Percentiles rank a stretch among this genome's conserved stretches.
phyloP scores from a whole-genome alignment of 228 moss, liverwort and hornwort species.

The Sphagnum fallax region DNA sequence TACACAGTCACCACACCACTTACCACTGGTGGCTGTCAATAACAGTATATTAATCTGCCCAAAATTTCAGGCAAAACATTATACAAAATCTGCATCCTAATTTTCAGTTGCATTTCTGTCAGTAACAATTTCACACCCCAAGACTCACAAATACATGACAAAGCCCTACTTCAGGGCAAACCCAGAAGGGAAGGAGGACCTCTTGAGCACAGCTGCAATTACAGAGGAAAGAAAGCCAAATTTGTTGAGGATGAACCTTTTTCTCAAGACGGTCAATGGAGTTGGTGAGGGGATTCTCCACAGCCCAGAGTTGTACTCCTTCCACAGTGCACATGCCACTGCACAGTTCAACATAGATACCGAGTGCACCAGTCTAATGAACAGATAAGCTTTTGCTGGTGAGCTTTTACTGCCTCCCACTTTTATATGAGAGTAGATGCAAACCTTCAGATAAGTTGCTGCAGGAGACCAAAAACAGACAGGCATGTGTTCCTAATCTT shows the following conservation, averaged over 20 bases:
- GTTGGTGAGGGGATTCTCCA: slow-evolving; percentile 75
- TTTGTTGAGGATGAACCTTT: slow-evolving; percentile 32
- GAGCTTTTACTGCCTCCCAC: background rate
- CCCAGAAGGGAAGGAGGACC: too few species aligned
- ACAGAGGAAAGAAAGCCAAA: background rate
- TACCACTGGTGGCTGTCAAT: too few species aligned
- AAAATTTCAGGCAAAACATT: too few species aligned
- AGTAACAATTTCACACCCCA: too few species aligned
- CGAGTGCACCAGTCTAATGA: background rate
- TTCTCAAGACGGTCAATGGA: slow-evolving; percentile 55
- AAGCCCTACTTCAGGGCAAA: too few species aligned
- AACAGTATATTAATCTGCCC: too few species aligned
- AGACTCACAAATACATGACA: too few species aligned
- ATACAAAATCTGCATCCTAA: too few species aligned
- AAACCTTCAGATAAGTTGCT: background rate
- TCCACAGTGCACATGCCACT: slow-evolving; percentile 21
- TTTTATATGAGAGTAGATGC: background rate
- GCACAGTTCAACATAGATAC: background rate
- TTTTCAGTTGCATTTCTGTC: too few species aligned
- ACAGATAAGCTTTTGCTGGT: background rate
- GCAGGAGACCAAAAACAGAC: background rate
- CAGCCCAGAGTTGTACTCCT: slow-evolving; percentile 85
- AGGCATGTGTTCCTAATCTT: too few species aligned
- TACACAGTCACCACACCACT: too few species aligned
- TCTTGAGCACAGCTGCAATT: too few species aligned